Conservation (phyloP, 176 grass and related monocot species). For the Oryza australiensis region DNA sequence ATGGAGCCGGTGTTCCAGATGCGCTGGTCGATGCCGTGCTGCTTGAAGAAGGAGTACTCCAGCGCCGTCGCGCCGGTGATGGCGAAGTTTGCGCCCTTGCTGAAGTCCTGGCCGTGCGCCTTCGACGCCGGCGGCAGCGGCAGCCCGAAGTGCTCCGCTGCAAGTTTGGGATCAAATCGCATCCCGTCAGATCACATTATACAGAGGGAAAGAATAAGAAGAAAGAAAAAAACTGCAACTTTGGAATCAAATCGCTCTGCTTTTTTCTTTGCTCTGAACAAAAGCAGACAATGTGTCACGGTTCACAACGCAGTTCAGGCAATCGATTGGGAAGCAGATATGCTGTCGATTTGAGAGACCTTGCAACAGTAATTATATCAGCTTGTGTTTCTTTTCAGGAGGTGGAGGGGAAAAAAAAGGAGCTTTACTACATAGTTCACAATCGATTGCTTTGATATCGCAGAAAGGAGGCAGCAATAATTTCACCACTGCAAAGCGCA, state of each 20-base stretch:
- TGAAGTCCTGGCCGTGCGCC: constrained; percentile 56
- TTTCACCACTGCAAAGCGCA: constrained; percentile 30
- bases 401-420: not conserved
- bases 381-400: not conserved
- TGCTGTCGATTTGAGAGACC: not conserved
- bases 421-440: constrained; percentile 4
- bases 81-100: constrained; percentile 77
- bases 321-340: not conserved
- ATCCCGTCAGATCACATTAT: not conserved
- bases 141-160: constrained; percentile 81
- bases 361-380: not conserved
- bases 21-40: constrained; percentile 53
- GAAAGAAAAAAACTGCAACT: not conserved
- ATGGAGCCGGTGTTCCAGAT: constrained; percentile 94
- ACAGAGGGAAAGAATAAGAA: not conserved
- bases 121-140: constrained; percentile 75
- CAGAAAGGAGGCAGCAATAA: constrained; percentile 24
- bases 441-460: not conserved
- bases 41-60: constrained; percentile 76
- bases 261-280: not conserved
- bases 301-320: constrained; percentile 1
- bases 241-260: not conserved
- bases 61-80: constrained; percentile 70
- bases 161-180: not conserved
- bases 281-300: not conserved